Conservation (phyloP, 2,329 filamentous ascomycete species). For the Zasmidium cellare region DNA sequence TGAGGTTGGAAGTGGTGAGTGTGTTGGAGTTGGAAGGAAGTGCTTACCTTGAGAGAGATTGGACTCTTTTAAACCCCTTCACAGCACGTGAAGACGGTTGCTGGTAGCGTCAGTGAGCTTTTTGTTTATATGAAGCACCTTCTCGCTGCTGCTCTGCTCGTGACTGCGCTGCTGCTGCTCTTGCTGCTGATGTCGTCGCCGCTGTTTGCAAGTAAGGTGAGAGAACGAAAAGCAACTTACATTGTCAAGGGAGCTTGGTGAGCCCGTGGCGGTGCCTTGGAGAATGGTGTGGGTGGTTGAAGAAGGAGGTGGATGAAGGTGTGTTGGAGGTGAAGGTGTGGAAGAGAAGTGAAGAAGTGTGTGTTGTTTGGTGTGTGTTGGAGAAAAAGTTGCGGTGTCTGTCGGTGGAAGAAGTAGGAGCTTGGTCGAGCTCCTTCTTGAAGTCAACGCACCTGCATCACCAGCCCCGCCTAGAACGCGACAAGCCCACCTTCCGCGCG, state of each 20-base stretch:
- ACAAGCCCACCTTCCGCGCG: too few species aligned
- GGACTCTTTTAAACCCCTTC: not conserved
- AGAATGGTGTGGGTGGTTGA: not conserved
- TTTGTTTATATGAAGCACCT: not conserved
- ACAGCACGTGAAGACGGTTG: conserved; percentile 2
- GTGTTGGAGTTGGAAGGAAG: not conserved
- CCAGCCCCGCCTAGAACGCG: too few species aligned
- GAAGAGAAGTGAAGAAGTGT: too few species aligned
- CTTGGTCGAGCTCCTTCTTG: too few species aligned
- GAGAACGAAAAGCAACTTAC: conserved; percentile 4
- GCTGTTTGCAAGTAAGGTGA: not conserved
- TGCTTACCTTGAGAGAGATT: conserved; percentile 6
- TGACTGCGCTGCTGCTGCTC: not conserved
- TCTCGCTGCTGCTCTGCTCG: not conserved
- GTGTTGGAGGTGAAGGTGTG: not conserved
- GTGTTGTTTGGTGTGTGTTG: too few species aligned
- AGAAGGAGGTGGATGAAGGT: not conserved
- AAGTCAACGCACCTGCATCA: too few species aligned
- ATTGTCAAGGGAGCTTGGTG: not conserved
- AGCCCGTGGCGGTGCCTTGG: not conserved
- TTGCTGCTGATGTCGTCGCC: conserved; percentile 1
- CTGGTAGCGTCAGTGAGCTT: conserved; percentile 1
- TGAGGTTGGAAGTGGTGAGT: conserved; percentile 7
- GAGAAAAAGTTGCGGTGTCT: not conserved
- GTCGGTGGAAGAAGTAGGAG: not conserved